A percentile compares a stretch with the other conserved stretches of the same genome.
These are phyloP conservation scores for Aspergillus ellipticus DNA, from an alignment of 495 filamentous ascomycete species.

Conservation along the genomic window DNA sequence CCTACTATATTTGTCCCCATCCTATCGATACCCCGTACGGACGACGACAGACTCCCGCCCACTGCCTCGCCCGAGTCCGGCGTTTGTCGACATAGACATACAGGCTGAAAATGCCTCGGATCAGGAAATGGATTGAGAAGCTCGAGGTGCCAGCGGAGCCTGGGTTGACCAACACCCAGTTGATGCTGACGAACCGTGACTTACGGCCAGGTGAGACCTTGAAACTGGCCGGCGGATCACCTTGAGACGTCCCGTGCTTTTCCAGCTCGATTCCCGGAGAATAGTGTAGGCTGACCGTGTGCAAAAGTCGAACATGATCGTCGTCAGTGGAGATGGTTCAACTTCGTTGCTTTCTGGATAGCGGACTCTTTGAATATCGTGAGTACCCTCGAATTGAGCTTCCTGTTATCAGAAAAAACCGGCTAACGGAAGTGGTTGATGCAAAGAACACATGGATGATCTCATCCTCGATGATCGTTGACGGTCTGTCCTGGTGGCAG, in stretches of 20 bases:
- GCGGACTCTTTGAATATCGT: conserved; percentile 93
- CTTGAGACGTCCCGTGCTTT: conserved; percentile 4
- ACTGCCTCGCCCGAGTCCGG: not conserved
- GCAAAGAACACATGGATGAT: conserved; percentile 98
- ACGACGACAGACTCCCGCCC: too few relatives aligned
- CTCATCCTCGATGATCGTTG: conserved; percentile 72
- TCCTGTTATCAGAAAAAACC: conserved; percentile 10
- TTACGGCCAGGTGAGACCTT: conserved; percentile 66
- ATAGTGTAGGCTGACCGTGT: conserved; percentile 17
- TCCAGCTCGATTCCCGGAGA: not conserved
- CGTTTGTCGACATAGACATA: not conserved
- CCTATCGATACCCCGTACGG: conserved; percentile 6
- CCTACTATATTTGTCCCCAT: not conserved
- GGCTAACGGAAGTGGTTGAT: not conserved
- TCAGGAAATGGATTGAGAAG: conserved; percentile 44
- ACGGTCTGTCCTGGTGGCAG: conserved; percentile 91
- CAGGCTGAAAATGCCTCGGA: conserved; percentile 23
- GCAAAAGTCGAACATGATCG: conserved; percentile 71
- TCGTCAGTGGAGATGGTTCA: conserved; percentile 83
- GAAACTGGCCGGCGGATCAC: not conserved
- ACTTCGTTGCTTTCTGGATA: conserved; percentile 90
- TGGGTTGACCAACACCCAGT: conserved; percentile 75
- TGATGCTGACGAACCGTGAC: conserved; percentile 90
- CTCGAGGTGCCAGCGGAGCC: conserved; percentile 70
- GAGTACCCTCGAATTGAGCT: conserved; percentile 19